A percentile compares a stretch with the other conserved stretches of the same genome.
Evolutionary conservation across 192 early-diverging fungal species (phyloP).

Genomic region (Coemansia sp.): DNA sequence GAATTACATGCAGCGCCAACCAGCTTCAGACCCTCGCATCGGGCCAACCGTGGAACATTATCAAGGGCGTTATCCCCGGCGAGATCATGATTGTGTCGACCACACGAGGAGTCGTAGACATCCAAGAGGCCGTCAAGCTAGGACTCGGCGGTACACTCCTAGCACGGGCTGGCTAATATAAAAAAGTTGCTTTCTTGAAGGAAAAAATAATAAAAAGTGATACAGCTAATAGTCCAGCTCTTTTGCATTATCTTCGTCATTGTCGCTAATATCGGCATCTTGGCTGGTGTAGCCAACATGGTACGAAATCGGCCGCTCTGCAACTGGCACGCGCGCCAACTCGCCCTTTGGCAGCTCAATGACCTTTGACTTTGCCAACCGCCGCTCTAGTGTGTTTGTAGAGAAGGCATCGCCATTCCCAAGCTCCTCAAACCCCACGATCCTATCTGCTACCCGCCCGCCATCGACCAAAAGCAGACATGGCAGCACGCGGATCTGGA

Average conservation of each 20-base stretch:
- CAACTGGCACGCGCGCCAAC: conserved; percentile 34
- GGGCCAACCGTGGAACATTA: conserved; percentile 72
- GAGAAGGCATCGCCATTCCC: conserved; percentile 86
- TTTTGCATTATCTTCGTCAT: background rate
- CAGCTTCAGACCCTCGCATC: conserved; percentile 79
- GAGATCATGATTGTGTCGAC: conserved; percentile 92
- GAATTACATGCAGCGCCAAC: conserved; percentile 75
- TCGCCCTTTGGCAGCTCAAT: conserved; percentile 54
- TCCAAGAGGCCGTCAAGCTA: conserved; percentile 86
- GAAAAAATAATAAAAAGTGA: conserved; percentile 16
- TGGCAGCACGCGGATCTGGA: conserved; percentile 85
- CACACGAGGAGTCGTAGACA: conserved; percentile 82
- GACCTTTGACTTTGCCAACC: conserved; percentile 63
- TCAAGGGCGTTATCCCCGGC: conserved; percentile 83
- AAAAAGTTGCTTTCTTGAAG: conserved; percentile 1
- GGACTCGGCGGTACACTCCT: conserved; percentile 89
- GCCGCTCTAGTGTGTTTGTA: conserved; percentile 74
- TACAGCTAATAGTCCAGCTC: background rate
- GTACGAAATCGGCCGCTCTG: conserved; percentile 40
- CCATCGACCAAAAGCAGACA: conserved; percentile 82
- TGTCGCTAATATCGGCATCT: background rate
- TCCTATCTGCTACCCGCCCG: conserved; percentile 74
- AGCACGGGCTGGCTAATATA: conserved; percentile 61
- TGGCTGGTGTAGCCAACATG: background rate
- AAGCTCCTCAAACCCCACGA: conserved; percentile 92